phyloP scores from a whole-genome alignment of 208 protist species.

The Crithidia bombi region DNA sequence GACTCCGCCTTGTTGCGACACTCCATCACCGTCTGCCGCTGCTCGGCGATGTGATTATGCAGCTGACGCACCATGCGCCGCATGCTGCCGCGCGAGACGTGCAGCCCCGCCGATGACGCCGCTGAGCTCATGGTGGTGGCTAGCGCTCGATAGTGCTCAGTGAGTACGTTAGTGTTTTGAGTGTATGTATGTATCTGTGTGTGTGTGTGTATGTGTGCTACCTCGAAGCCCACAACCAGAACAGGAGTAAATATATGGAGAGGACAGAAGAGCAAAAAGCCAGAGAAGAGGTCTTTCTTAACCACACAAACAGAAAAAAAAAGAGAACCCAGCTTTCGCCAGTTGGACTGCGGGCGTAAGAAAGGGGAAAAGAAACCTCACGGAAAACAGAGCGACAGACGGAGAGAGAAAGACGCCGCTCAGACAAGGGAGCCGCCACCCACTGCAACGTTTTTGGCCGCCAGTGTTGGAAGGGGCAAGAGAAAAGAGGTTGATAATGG shows the following conservation, averaged over 20 bases:
- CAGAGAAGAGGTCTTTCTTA: neutral
- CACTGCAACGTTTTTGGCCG: neutral
- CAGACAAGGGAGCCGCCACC: too few species aligned
- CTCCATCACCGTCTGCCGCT: slow-evolving; percentile 60
- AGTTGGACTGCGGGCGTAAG: too few species aligned
- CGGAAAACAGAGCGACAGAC: too few species aligned
- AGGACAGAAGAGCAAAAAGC: neutral
- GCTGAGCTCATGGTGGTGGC: slow-evolving; percentile 13
- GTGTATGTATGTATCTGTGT: neutral
- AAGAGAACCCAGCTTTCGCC: too few species aligned
- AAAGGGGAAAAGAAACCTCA: too few species aligned
- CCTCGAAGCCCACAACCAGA: neutral
- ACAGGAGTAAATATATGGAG: neutral
- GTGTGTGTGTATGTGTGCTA: neutral
- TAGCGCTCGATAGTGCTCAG: neutral
- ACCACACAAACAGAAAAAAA: slow-evolving; percentile 1
- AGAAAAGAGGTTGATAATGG: neutral
- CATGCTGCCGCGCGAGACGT: slow-evolving; percentile 42
- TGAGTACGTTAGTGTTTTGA: neutral
- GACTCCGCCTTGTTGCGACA: slow-evolving; percentile 58
- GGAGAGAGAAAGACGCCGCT: too few species aligned
- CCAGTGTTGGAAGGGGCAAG: neutral
- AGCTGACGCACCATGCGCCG: slow-evolving; percentile 60
- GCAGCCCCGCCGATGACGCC: slow-evolving; percentile 15
- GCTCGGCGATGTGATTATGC: slow-evolving; percentile 54